Evolutionary conservation across 148 eudicot genomes (phyloP), one percentile per base, ranked within the genome.

Genomic region (Pouteria glomerata): DNA sequence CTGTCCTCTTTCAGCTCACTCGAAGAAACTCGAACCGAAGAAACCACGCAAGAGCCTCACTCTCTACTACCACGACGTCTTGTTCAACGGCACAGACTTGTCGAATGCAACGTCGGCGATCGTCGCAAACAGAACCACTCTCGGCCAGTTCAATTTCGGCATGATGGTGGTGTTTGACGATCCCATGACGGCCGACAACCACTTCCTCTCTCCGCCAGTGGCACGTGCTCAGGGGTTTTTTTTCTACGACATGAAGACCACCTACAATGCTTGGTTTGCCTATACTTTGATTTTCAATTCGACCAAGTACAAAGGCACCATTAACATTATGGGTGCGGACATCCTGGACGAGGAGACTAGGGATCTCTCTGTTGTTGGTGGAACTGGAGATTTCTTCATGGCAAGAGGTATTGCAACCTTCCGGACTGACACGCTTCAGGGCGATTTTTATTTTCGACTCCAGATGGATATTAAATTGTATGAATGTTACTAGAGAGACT

Each of bases 371-470:
- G 81, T 81, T 3, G 79, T 81, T 2, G 84, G 84, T 41, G 84
- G 81, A 29, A 81, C 84, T 11, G 81, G 84, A 15, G 84, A 81
- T 56, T 81, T 81, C 56, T 81, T 81, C 60, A 81, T 81, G 84
- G 68, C 75, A 3, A 39, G 78, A 6, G 84, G 84, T 15, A 48
- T 81, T 19, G 76, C 62, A 2, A 81, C 84, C 0, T 33, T 81
- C 4, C 19, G 16, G n/a, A 81, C 84, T 0, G 78, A 77, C n/a
- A 37, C 55, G 0, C 41, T 51, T 45, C 16, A 81, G 27, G 84
- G 84, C 2, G 52, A 16, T 3, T 41, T 13, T 6, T 81, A 81
- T 68, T 81, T 81, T 56, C 51, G 84, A 7, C 47, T 81, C 10
- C 57, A 63, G 16, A 62, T 81, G 59, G 84, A 81, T 66, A 71